Evolutionary conservation across 2,329 filamentous ascomycete genomes (phyloP), one percentile per base, ranked within the genome.

Genomic region (Fusarium dlaminii): DNA sequence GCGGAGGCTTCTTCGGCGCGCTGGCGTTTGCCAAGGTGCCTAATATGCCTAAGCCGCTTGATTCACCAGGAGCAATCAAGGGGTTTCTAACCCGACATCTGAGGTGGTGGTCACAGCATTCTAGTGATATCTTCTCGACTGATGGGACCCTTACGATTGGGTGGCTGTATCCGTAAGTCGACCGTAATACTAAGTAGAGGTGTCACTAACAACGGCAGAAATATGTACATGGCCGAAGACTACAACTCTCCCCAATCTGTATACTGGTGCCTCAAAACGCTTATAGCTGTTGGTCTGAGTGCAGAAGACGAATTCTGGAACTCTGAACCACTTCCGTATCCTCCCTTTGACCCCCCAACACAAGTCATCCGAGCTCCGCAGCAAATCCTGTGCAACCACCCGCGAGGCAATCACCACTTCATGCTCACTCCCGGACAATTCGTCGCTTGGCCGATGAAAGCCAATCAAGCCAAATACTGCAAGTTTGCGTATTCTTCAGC

Each of bases 181-280:
- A n/a, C 1, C 6, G 1, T n/a, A 1, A 0, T 4, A 2, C 3
- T 4, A 0, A 5, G 1, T 10, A 2, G 8, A 10, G 10, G 10
- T 12, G 18, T 15, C 9, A 9, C 63, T 77, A 30, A 65, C 20
- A 13, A n/a, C 48, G 0, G 0, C 8, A 78, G 76, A 8, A 89
- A 89, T 70, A 88, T 88, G 84, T 89, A 85, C 72, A 83, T 89
- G 83, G 81, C 82, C 40, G 88, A 90, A 74, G 86, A 88, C 70
- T 89, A 90, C 77, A 89, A 89, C 74, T 89, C 87, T 4, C 87
- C 87, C 0, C 87, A 89, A 67, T 89, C 87, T 0, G 81, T 84
- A 0, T 90, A 89, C 73, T 89, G 87, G 88, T 84, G 83, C 13
- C 77, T 89, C 29, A 89, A 89, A 64, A 84, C 84, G 0, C 83